Base-by-base conservation (phyloP, 148 eudicot species). In the Selenicereus undatus region DNA sequence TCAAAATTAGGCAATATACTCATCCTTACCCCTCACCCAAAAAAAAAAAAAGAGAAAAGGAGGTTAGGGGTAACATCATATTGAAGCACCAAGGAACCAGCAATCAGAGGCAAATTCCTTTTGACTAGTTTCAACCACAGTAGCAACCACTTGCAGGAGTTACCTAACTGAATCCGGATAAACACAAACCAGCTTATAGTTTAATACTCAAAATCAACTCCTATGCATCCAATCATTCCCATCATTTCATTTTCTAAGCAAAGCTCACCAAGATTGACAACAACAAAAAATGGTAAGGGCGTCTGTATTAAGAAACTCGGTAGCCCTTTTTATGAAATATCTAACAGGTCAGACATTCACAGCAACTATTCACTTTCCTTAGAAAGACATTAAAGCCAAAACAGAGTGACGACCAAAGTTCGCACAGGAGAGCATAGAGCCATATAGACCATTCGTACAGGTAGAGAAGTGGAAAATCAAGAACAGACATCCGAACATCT, bases 371-470 rank as follows among this genome's bases (percentile, higher is more conserved):
- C 62, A 56, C 62, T 56, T 11, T 56, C 16, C 62, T 56, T 39
- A 39, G 22, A 4, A 54, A 54, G 3, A 54, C 50, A 45, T 45
- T 4, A 45, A 45, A 48, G 52, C 12, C 52, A 10, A 48, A 48
- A 39, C 0, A 5, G 13, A 11, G 68, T 66, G 71, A 14, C 32
- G 82, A 79, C 14, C 78, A 76, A 30, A 84, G 75, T 72, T 73
- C 13, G 18, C 48, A 30, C 20, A 50, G 39, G 48, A 69, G 45
- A 66, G 62, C 72, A 26, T 36, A 56, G 56, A 71, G 27, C 26
- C n/a, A 71, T 39, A 7, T 39, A 7, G 50, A 24, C 56, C 7
- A 21, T 45, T 73, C 52, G 21, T 42, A 29, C 27, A 35, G 43
- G 16, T 75, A 42, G 50, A 74, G 39, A 27, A 81, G 8, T 22